These are phyloP conservation scores for Rhizopus microsporus DNA, from an alignment of 371 early-diverging fungal genomes.

Conservation along the genomic window DNA sequence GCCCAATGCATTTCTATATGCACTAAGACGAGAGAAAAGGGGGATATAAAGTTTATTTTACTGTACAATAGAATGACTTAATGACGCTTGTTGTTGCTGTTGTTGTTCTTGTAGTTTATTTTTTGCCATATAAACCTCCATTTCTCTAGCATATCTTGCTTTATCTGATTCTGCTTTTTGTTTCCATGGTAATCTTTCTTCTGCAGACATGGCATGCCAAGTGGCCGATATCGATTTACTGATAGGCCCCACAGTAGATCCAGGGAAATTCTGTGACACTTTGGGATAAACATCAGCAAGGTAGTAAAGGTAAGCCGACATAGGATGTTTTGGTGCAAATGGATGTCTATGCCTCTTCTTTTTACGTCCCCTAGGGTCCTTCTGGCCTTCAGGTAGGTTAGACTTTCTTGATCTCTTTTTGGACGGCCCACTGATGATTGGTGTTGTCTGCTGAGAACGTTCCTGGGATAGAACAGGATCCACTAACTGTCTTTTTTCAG, in stretches of 20 bases:
- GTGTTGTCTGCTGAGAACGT: neutral
- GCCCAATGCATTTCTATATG: no score
- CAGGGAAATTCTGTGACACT: conserved; percentile 41
- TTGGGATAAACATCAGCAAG: conserved; percentile 48
- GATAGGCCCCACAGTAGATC: conserved; percentile 72
- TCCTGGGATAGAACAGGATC: no score
- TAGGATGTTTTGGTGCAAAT: conserved; percentile 78
- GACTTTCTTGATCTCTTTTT: conserved; percentile 17
- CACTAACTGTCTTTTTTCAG: no score
- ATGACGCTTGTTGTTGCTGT: neutral
- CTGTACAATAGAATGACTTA: no score
- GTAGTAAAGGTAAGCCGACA: conserved; percentile 77
- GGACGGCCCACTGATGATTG: neutral
- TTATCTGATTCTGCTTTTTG: conserved; percentile 73
- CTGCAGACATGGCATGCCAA: conserved; percentile 68
- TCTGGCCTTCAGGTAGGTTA: conserved; percentile 29
- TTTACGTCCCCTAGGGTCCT: conserved; percentile 57
- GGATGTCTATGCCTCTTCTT: conserved; percentile 72
- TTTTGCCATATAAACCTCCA: conserved; percentile 55
- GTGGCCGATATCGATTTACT: conserved; percentile 65
- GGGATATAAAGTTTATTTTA: no score
- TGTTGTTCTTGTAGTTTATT: conserved; percentile 23
- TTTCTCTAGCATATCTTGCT: conserved; percentile 74
- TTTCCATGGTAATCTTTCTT: conserved; percentile 64
- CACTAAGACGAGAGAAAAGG: no score